Evolutionary conservation across 2,329 filamentous ascomycete species (phyloP).

Genomic region (Periconia digitata): DNA sequence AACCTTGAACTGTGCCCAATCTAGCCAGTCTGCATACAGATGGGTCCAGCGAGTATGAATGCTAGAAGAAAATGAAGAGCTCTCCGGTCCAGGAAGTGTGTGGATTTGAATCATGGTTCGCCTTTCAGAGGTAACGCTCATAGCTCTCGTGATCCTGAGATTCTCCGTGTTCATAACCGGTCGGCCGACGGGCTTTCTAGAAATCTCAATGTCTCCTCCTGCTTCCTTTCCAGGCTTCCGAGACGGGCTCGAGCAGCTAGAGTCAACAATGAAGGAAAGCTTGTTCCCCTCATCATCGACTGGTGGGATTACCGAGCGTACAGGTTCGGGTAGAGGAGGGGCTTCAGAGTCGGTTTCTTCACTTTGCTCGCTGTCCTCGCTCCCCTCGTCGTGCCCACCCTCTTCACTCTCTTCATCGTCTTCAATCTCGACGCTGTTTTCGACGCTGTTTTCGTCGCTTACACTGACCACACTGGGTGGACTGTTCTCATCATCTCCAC

Average conservation of each 20-base stretch:
- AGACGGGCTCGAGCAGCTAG: conserved; percentile 3
- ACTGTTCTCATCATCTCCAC: no score
- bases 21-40: conserved; percentile 19
- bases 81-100: conserved; percentile 25
- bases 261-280: conserved; percentile 23
- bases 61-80: conserved; percentile 3
- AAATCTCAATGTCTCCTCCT: neutral
- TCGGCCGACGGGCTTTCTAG: neutral
- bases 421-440: neutral
- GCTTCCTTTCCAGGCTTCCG: neutral
- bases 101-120: conserved; percentile 23
- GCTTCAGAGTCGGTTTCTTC: conserved; percentile 1
- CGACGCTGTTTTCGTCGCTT: neutral
- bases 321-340: conserved; percentile 3
- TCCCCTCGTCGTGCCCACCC: conserved; percentile 1
- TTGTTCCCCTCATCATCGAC: conserved; percentile 25
- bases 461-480: no score
- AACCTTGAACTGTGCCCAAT: conserved; percentile 29
- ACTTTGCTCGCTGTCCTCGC: conserved; percentile 2
- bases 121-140: conserved; percentile 14
- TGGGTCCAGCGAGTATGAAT: conserved; percentile 31
- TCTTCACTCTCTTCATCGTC: conserved; percentile 4
- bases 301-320: conserved; percentile 9
- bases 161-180: conserved; percentile 20
- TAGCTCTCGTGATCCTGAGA: conserved; percentile 27